Percentiles rank a stretch among this genome's conserved stretches.
These are phyloP conservation scores for Eutrema salsugineum DNA, from an alignment of 441 rosid species.

Conservation along the genomic window DNA sequence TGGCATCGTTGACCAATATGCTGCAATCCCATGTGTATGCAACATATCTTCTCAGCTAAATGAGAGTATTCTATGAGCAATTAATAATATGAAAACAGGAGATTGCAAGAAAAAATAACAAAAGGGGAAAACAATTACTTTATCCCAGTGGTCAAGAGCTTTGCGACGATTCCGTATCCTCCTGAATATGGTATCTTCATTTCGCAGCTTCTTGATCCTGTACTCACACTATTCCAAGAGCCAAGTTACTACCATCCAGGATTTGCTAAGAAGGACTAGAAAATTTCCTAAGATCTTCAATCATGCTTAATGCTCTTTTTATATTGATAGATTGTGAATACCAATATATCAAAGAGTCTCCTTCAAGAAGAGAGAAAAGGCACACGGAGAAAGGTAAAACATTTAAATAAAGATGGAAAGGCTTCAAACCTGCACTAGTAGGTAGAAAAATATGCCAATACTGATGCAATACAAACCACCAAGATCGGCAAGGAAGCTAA, in stretches of 20 bases:
- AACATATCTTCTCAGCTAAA: slow-evolving; percentile 91
- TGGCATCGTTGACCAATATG: slow-evolving; percentile 46
- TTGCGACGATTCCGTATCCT: slow-evolving; percentile 60
- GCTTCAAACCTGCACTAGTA: slow-evolving; percentile 75
- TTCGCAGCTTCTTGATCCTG: slow-evolving; percentile 77
- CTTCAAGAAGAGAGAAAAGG: neutral
- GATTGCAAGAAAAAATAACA: neutral
- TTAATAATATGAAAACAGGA: neutral
- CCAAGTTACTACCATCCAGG: slow-evolving; percentile 14
- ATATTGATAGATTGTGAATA: neutral
- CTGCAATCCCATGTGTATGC: slow-evolving; percentile 75
- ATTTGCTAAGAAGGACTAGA: neutral
- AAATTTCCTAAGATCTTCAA: neutral
- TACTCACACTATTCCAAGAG: slow-evolving; percentile 61
- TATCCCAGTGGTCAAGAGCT: slow-evolving; percentile 86
- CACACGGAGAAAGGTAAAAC: neutral
- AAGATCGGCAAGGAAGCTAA: slow-evolving; percentile 97
- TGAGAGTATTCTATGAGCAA: slow-evolving; percentile 23
- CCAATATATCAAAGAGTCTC: neutral
- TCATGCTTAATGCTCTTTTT: neutral
- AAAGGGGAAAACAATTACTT: slow-evolving; percentile 44
- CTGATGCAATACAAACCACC: slow-evolving; percentile 98
- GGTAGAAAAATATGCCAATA: slow-evolving; percentile 83
- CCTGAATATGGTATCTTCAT: slow-evolving; percentile 75
- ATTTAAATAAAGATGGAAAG: neutral